Percentiles rank a stretch among this genome's conserved stretches.
Evolutionary conservation across 768 basidiomycete genomes (phyloP).

Genomic region (Xerocomus brunneocitrinus): DNA sequence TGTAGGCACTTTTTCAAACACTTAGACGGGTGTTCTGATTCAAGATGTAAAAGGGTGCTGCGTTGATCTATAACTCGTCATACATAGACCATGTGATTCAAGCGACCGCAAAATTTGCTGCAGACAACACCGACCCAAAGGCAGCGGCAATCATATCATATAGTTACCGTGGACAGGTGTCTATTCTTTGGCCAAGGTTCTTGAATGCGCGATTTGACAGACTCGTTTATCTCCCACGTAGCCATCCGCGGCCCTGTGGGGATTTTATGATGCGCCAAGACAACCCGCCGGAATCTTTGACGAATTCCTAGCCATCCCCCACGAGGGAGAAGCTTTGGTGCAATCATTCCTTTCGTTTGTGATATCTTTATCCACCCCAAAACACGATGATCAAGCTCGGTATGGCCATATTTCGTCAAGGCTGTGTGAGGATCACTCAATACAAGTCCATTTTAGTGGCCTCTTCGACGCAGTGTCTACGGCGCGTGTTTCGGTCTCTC

Average conservation of each 20-base stretch:
- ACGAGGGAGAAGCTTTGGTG: constrained; percentile 2
- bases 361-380: neutral
- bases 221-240: neutral
- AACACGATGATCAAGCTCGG: neutral
- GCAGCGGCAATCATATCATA: neutral
- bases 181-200: neutral
- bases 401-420: neutral
- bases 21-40: no score
- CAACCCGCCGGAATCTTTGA: constrained; percentile 21
- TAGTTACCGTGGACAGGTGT: neutral
- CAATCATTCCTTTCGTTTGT: constrained; percentile 18
- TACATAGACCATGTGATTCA: neutral
- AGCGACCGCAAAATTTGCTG: neutral
- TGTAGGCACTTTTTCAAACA: no score
- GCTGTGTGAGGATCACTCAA: neutral
- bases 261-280: constrained; percentile 53
- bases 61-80: no score
- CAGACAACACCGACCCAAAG: neutral
- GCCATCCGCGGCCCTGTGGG: neutral
- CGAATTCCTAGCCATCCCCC: constrained; percentile 22
- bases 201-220: neutral
- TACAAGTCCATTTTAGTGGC: neutral
- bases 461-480: constrained; percentile 8
- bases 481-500: constrained; percentile 3
- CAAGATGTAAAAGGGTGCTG: no score